Conservation (phyloP, 75 land plant genomes). For the Isoetes taiwanensis region DNA sequence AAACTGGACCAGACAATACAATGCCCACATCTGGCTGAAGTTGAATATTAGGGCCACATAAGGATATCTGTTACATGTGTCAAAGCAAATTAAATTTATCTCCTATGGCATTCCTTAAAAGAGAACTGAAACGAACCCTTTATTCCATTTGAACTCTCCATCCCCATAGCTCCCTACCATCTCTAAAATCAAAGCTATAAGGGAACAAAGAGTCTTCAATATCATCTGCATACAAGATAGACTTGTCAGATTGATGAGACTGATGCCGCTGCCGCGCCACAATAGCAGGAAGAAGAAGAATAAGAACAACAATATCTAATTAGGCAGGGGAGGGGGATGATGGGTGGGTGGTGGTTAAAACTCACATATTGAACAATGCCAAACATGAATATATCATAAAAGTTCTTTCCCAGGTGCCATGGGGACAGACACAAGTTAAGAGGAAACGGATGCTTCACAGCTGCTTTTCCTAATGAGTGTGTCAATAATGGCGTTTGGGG, state of each 20-base stretch:
- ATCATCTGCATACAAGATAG: constrained; percentile 53
- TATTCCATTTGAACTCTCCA: constrained; percentile 66
- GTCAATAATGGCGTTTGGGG: not conserved
- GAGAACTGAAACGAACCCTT: constrained; percentile 37
- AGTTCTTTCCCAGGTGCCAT: not conserved
- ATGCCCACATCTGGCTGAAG: constrained; percentile 89
- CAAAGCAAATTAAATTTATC: not conserved
- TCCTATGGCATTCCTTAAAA: not conserved
- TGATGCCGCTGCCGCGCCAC: not conserved
- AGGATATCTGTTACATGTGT: constrained; percentile 42
- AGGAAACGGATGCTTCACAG: constrained; percentile 2
- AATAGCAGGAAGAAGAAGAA: not conserved
- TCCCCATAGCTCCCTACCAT: constrained; percentile 66
- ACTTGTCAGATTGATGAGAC: not conserved
- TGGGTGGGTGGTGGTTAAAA: not conserved
- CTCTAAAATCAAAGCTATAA: constrained; percentile 66
- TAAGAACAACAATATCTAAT: not conserved
- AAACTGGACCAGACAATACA: constrained; percentile 78
- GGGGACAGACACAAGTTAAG: not conserved
- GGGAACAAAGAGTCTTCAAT: constrained; percentile 49
- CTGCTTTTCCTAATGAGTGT: not conserved
- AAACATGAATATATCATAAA: constrained; percentile 1
- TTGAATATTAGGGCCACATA: constrained; percentile 73
- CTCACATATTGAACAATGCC: constrained; percentile 7
- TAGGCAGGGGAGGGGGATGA: not conserved